Percentiles rank a stretch among this genome's conserved stretches.
Conservation (phyloP, 345 rosid species). For the Fremontodendron californicum region DNA sequence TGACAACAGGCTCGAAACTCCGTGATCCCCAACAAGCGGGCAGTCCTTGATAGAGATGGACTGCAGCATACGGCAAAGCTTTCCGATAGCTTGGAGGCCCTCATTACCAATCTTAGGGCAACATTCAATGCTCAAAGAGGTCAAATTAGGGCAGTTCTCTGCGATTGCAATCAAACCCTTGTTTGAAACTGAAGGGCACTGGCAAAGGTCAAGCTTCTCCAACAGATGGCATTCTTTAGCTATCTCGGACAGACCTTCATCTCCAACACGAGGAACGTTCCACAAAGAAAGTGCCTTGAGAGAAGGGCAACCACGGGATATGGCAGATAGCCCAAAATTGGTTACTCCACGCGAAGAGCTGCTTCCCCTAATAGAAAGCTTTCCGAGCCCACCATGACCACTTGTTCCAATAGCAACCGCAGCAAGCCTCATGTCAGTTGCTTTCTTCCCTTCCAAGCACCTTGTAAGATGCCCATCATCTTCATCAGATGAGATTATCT, state of each 20-base stretch:
- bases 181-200: constrained; percentile 57
- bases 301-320: constrained; percentile 64
- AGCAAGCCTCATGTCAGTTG: constrained; percentile 66
- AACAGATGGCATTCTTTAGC: constrained; percentile 58
- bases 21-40: constrained; percentile 70
- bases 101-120: constrained; percentile 61
- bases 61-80: constrained; percentile 43
- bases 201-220: constrained; percentile 69
- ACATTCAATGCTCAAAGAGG: constrained; percentile 49
- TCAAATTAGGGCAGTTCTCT: constrained; percentile 55
- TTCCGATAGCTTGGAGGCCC: constrained; percentile 59
- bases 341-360: constrained; percentile 48
- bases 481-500: constrained; percentile 37
- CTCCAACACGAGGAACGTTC: constrained; percentile 56
- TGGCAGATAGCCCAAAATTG: constrained; percentile 48
- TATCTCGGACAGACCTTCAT: constrained; percentile 50
- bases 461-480: constrained; percentile 58
- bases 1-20: constrained; percentile 53
- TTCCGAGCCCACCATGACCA: constrained; percentile 63
- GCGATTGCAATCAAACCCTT: constrained; percentile 63
- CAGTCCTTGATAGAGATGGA: constrained; percentile 64
- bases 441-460: constrained; percentile 71
- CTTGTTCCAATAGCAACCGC: constrained; percentile 67
- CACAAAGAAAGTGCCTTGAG: constrained; percentile 64
- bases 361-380: constrained; percentile 62